A percentile compares a stretch with the other conserved stretches of the same genome.
Evolutionary conservation across 768 basidiomycete genomes (phyloP).

Genomic region (Tephrocybe sp.): DNA sequence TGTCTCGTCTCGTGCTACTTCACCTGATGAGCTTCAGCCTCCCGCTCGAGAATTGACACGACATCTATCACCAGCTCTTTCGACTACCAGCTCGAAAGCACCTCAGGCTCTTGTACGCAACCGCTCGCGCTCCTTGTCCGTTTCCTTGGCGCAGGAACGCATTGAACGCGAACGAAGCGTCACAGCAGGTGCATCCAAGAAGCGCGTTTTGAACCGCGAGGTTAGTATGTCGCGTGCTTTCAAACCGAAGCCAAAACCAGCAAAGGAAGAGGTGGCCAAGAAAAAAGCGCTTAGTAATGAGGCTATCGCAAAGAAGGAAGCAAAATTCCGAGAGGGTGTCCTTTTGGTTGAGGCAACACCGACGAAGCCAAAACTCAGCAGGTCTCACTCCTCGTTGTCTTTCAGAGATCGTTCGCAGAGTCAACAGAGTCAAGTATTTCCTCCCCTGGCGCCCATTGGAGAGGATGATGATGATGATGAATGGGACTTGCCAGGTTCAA

Average conservation of each 20-base stretch:
- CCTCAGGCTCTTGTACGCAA: conserved; percentile 31
- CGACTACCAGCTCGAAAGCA: conserved; percentile 17
- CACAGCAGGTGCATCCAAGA: conserved; percentile 35
- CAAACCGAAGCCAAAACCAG: conserved; percentile 32
- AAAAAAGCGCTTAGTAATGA: conserved; percentile 12
- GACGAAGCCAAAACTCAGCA: conserved; percentile 21
- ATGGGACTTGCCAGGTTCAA: conserved; percentile 39
- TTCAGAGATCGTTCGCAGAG: conserved; percentile 9
- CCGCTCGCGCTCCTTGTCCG: conserved; percentile 61
- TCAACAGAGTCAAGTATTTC: conserved; percentile 5
- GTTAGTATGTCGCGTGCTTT: conserved; percentile 77
- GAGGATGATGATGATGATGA: conserved; percentile 32
- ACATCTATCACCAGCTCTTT: conserved; percentile 20
- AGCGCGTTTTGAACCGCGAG: conserved; percentile 61
- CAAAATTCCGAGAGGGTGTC: conserved; percentile 26
- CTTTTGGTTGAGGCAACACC: conserved; percentile 59
- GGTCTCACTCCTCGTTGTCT: conserved; percentile 9
- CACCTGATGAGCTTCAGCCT: conserved; percentile 19
- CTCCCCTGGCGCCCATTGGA: not conserved
- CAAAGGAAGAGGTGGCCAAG: conserved; percentile 14
- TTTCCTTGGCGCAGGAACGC: conserved; percentile 66
- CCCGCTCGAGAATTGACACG: conserved; percentile 4
- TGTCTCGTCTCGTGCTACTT: conserved; percentile 28
- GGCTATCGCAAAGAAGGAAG: conserved; percentile 1
- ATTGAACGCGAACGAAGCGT: conserved; percentile 33